Conservation (phyloP, 768 basidiomycete genomes). For the Zangia roseola region DNA sequence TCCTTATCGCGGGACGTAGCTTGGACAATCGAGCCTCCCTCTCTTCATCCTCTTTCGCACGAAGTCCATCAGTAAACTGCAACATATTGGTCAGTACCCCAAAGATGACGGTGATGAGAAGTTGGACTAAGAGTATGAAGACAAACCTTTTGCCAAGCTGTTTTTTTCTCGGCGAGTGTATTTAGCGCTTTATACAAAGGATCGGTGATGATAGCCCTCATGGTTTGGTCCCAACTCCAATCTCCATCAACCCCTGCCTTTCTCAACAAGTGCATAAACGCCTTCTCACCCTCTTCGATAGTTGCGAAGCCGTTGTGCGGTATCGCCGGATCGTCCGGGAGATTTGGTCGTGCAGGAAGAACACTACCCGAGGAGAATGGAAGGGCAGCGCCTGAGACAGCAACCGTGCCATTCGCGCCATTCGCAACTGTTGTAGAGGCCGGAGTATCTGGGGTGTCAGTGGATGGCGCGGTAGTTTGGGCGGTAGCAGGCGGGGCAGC, state of each 20-base stretch:
- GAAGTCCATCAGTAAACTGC: constrained; percentile 72
- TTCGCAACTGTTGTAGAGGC: constrained; percentile 45
- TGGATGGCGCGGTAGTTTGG: constrained; percentile 43
- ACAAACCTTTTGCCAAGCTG: constrained; percentile 87
- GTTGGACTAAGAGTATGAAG: background rate
- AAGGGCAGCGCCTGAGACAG: constrained; percentile 53
- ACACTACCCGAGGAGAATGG: constrained; percentile 62
- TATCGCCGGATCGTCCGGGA: constrained; percentile 85
- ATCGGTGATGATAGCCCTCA: constrained; percentile 97
- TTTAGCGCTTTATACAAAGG: constrained; percentile 94
- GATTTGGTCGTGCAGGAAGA: constrained; percentile 70
- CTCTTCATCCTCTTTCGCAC: constrained; percentile 83
- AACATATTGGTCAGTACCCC: constrained; percentile 7
- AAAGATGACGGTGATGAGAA: background rate
- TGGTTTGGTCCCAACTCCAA: constrained; percentile 98
- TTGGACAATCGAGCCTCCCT: constrained; percentile 80
- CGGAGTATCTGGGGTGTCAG: constrained; percentile 40
- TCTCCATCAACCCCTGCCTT: constrained; percentile 88
- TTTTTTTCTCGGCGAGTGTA: constrained; percentile 92
- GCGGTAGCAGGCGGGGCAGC: constrained; percentile 44
- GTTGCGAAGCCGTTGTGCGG: constrained; percentile 89
- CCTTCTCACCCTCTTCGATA: constrained; percentile 88
- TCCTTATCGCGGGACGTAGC: constrained; percentile 80
- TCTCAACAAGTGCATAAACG: constrained; percentile 85
- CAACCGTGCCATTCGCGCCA: constrained; percentile 42